phyloP scores from a whole-genome alignment of 2,329 filamentous ascomycete species.

The Trichoderma koningiopsis region DNA sequence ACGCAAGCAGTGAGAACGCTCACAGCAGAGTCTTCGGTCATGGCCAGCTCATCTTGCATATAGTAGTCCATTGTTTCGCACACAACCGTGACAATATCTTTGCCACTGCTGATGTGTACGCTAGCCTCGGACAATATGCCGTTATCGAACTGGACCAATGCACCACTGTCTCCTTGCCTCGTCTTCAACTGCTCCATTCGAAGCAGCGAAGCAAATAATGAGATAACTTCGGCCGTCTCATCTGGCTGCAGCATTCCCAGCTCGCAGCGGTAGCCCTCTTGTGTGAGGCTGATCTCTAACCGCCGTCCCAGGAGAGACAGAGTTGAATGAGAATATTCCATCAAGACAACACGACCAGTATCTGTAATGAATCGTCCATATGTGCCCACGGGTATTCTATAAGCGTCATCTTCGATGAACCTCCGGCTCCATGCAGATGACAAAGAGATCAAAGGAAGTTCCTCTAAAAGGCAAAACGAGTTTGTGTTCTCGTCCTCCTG shows the following conservation, averaged over 20 bases:
- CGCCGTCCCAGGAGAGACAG: constrained; percentile 78
- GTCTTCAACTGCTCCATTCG: constrained; percentile 50
- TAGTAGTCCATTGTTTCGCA: constrained; percentile 81
- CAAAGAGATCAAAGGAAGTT: constrained; percentile 64
- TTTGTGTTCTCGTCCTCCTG: constrained; percentile 87
- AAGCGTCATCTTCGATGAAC: constrained; percentile 51
- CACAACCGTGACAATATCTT: constrained; percentile 78
- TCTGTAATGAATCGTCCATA: constrained; percentile 75
- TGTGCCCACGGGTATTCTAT: constrained; percentile 67
- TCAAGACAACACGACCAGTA: constrained; percentile 71
- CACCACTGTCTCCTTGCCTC: constrained; percentile 30
- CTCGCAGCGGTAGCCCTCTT: constrained; percentile 56
- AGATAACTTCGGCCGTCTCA: constrained; percentile 72
- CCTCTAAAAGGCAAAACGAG: constrained; percentile 67
- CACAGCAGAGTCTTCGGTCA: constrained; percentile 65
- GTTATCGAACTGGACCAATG: constrained; percentile 40
- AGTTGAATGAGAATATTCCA: constrained; percentile 79
- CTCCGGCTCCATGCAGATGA: constrained; percentile 49
- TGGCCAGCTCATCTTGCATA: constrained; percentile 58
- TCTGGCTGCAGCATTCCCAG: constrained; percentile 59
- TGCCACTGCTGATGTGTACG: constrained; percentile 59
- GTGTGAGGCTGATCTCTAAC: constrained; percentile 66
- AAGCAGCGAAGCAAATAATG: constrained; percentile 72
- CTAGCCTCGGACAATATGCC: constrained; percentile 58
- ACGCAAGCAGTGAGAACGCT: constrained; percentile 70